phyloP scores from a whole-genome alignment of 1,139 yeast genomes.

The Kluyveromyces sp. region DNA sequence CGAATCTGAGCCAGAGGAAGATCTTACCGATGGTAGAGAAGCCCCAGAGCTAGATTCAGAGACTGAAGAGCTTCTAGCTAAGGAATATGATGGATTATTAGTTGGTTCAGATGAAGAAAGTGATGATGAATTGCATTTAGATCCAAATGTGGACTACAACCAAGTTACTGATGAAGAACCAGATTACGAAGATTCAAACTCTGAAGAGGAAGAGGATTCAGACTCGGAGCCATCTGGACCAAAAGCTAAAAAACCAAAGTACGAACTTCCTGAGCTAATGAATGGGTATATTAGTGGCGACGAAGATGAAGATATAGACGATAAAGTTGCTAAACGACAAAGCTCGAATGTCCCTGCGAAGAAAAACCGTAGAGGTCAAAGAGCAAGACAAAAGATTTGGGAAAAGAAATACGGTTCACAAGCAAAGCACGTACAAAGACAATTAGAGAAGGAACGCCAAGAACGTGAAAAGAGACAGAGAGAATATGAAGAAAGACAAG shows the following conservation, averaged over 20 bases:
- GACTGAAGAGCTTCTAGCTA: slow-evolving; percentile 22
- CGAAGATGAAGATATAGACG: slow-evolving; percentile 43
- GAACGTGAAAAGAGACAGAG: slow-evolving; percentile 52
- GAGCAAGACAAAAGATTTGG: slow-evolving; percentile 96
- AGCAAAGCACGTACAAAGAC: slow-evolving; percentile 77
- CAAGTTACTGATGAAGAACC: slow-evolving; percentile 59
- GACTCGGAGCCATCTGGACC: slow-evolving; percentile 14
- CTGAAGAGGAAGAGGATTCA: slow-evolving; percentile 28
- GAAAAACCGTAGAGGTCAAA: slow-evolving; percentile 91
- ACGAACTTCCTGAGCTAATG: slow-evolving; percentile 58
- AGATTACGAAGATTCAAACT: slow-evolving; percentile 31
- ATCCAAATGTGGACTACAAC: slow-evolving; percentile 41
- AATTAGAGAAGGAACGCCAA: slow-evolving; percentile 43
- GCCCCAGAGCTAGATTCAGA: slow-evolving; percentile 24
- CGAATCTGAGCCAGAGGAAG: slow-evolving; percentile 19
- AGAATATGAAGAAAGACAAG: slow-evolving; percentile 68
- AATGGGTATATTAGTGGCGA: slow-evolving; percentile 74
- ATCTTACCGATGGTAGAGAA: slow-evolving; percentile 15
- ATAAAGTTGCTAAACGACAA: slow-evolving; percentile 50
- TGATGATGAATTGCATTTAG: slow-evolving; percentile 31
- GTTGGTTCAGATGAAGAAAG: slow-evolving; percentile 51
- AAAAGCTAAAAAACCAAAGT: slow-evolving; percentile 14
- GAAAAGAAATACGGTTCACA: slow-evolving; percentile 75
- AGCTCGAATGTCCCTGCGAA: slow-evolving; percentile 37
- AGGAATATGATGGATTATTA: slow-evolving; percentile 44